Conservation (phyloP, 2,329 filamentous ascomycete species). For the Trichoderma sp. region DNA sequence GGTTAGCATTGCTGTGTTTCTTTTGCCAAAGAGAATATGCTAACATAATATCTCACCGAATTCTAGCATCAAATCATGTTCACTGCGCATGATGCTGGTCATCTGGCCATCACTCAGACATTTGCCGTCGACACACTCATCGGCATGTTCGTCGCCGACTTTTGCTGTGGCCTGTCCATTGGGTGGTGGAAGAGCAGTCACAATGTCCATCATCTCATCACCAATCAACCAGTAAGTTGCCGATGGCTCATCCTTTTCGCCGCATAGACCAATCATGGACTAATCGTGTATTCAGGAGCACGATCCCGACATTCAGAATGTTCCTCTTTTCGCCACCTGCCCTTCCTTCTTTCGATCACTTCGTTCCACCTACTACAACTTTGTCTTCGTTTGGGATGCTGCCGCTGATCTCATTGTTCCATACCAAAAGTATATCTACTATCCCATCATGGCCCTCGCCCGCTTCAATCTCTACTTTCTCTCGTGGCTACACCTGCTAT, state of each 20-base stretch:
- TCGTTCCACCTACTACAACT: conserved; percentile 76
- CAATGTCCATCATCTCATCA: conserved; percentile 96
- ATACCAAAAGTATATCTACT: conserved; percentile 82
- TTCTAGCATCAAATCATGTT: conserved; percentile 93
- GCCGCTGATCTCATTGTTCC: conserved; percentile 69
- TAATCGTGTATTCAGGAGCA: conserved; percentile 56
- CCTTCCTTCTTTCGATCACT: conserved; percentile 73
- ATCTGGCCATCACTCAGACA: conserved; percentile 95
- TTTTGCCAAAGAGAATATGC: not conserved
- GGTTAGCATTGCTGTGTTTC: conserved; percentile 1
- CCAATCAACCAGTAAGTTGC: conserved; percentile 70
- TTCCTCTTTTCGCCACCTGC: conserved; percentile 83
- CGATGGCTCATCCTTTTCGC: not conserved
- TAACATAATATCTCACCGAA: not conserved
- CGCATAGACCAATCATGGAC: not conserved
- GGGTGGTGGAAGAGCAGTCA: conserved; percentile 98
- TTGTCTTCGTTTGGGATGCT: conserved; percentile 72
- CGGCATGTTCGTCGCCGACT: conserved; percentile 88
- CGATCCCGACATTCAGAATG: conserved; percentile 90
- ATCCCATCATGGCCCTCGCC: conserved; percentile 75
- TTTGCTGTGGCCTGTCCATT: conserved; percentile 81
- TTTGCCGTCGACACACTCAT: conserved; percentile 82
- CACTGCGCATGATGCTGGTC: conserved; percentile 89
- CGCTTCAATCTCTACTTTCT: conserved; percentile 86
- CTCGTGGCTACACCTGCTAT: conserved; percentile 68